A percentile compares a stretch with the other conserved stretches of the same genome.
These are phyloP conservation scores for Tetrapisispora arboricola DNA, from an alignment of 805 yeast genomes.

Conservation along the genomic window DNA sequence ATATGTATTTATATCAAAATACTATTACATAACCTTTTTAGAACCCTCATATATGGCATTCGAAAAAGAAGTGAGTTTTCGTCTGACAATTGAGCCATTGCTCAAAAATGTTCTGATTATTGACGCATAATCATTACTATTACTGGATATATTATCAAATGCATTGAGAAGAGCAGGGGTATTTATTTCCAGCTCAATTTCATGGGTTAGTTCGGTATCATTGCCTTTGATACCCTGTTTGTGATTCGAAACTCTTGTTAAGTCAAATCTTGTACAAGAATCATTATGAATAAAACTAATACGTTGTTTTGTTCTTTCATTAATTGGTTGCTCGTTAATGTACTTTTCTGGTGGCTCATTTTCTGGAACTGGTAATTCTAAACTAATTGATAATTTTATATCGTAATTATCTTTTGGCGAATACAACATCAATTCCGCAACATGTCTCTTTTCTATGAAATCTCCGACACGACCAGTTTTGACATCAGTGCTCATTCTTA, in stretches of 20 bases:
- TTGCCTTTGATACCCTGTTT: conserved; percentile 17
- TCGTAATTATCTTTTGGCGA: conserved; percentile 74
- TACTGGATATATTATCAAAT: conserved; percentile 33
- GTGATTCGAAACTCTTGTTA: conserved; percentile 45
- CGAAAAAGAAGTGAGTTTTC: conserved; percentile 27
- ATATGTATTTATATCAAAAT: background rate
- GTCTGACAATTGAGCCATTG: conserved; percentile 41
- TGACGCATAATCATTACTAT: conserved; percentile 49
- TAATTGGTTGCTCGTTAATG: conserved; percentile 41
- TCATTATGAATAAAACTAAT: conserved; percentile 62
- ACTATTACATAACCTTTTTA: conserved; percentile 20
- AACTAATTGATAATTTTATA: conserved; percentile 59
- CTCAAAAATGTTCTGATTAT: conserved; percentile 48
- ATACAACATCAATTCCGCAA: conserved; percentile 62
- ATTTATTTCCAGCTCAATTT: conserved; percentile 45
- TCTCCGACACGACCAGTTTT: conserved; percentile 57
- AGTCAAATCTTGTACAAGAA: conserved; percentile 62
- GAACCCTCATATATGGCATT: conserved; percentile 30
- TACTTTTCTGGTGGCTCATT: conserved; percentile 46
- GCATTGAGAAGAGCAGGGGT: conserved; percentile 33
- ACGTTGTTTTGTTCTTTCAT: conserved; percentile 63
- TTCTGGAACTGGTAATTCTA: conserved; percentile 59
- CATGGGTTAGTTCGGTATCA: conserved; percentile 28
- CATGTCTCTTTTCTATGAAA: conserved; percentile 61
- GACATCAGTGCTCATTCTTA: conserved; percentile 59